Conservation (phyloP, 164 flowering plant species). For the Chimonanthus salicifolius region DNA sequence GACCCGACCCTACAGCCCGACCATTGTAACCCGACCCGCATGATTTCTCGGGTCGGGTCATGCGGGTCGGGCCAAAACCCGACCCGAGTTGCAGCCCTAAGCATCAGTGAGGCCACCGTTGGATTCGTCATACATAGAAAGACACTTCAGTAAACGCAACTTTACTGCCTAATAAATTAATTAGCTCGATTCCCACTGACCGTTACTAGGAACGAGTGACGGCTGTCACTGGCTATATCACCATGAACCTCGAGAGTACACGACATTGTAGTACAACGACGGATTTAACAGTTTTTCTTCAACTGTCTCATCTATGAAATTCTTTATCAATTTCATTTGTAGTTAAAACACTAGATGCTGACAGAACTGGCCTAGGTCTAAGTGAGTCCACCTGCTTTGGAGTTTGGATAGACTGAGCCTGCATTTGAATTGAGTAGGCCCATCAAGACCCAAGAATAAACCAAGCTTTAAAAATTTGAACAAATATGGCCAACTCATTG, state of each 20-base stretch:
- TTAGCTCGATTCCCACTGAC: constrained; percentile 1
- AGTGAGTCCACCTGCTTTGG: neutral
- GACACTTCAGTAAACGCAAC: neutral
- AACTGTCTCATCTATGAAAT: neutral
- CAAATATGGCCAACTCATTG: no score
- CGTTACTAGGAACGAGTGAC: constrained; percentile 1
- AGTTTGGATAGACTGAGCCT: neutral
- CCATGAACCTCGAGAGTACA: neutral
- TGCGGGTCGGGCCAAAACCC: no score
- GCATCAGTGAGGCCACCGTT: no score
- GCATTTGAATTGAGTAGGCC: no score
- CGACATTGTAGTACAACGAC: neutral
- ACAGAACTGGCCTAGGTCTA: no score
- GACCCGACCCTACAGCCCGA: no score
- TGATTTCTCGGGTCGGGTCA: no score
- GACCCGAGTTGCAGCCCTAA: no score
- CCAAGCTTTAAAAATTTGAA: no score
- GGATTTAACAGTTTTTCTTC: neutral
- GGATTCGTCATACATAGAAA: no score
- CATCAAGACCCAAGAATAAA: no score
- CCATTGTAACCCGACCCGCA: no score
- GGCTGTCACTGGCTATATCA: neutral
- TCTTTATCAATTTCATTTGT: neutral
- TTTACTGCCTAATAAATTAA: neutral
- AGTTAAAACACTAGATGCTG: neutral